Evolutionary conservation across 169 alveolate species (phyloP).

Genomic region (Eimeria brunetti): DNA sequence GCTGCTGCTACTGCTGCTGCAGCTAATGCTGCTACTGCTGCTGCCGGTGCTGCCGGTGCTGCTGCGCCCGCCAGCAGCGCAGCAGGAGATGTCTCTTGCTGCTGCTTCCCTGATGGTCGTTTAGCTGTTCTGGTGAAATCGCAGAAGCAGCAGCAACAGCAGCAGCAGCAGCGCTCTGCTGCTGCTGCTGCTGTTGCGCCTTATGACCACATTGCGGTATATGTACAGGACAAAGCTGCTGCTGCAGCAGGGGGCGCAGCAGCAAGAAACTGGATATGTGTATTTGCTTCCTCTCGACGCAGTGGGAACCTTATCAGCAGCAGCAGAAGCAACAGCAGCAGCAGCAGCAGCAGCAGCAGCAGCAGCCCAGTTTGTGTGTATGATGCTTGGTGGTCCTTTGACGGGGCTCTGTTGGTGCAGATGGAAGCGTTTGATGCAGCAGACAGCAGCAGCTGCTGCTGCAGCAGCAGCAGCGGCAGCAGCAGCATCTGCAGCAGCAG

Average conservation of each 20-base stretch:
- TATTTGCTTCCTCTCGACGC: conserved; percentile 61
- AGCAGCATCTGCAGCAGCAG: background rate
- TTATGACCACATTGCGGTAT: conserved; percentile 3
- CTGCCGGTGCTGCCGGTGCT: conserved; percentile 58
- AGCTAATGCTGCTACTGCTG: background rate
- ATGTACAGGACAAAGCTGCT: conserved; percentile 7
- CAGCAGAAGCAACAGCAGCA: conserved; percentile 1
- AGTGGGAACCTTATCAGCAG: conserved; percentile 25
- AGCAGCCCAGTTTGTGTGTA: conserved; percentile 26
- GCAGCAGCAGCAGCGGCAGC: conserved; percentile 55
- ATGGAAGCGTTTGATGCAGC: conserved; percentile 32
- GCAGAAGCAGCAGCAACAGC: conserved; percentile 20
- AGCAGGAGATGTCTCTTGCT: conserved; percentile 20
- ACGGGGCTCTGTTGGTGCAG: conserved; percentile 37
- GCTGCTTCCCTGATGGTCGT: conserved; percentile 45
- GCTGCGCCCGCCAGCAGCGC: background rate
- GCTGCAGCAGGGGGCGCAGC: conserved; percentile 66
- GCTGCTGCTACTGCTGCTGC: conserved; percentile 26
- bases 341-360: conserved; percentile 73
- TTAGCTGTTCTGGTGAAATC: conserved; percentile 61
- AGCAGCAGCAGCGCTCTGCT: conserved; percentile 20
- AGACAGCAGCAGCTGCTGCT: conserved; percentile 28
- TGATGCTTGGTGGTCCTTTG: conserved; percentile 46
- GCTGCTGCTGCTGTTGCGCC: conserved; percentile 70
- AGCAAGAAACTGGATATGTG: background rate